Base-by-base conservation (phyloP, 148 eudicot species). In the Chenopodium formosanum region DNA sequence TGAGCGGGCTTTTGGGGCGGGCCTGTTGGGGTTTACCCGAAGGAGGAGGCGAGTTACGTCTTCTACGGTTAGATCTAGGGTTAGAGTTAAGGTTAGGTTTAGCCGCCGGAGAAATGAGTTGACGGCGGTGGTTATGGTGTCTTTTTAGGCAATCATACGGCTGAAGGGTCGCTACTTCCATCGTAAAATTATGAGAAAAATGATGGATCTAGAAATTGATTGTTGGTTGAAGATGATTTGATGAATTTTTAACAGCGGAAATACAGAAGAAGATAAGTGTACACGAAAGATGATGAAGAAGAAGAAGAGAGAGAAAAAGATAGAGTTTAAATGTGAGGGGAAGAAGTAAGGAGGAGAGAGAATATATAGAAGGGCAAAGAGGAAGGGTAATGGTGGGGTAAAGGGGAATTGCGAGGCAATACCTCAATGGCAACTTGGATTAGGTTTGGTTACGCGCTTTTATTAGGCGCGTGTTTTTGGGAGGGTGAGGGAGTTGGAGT, bases 151-250 rank as follows among this genome's bases (percentile, higher is more conserved):
- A 13, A 76, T 86, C 88, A 20, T 86, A 87, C 1, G 89, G 89
- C 7, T 76, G 88, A 29, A 88, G 82, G 50, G 84, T 86, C 0
- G 84, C 88, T 7, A 85, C 87, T 2, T 74, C 88, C 90, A 89
- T 89, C 14, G 37, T 34, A 34, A 34, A 34, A 4, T 34, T 34
- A 6, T 3, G 37, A 34, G 40, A 34, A 34, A 34, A 34, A 3
- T 3, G 40, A 34, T 34, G 6, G 40, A 34, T 34, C 40, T 34
- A 34, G 40, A 34, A 34, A 34, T 34, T 34, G 5, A 6, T 34
- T 34, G 5, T 34, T 4, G 40, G 32, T 31, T 31, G 32, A 31
- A 31, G 32, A 31, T 1, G 40, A 6, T 34, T 34, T 34, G 40
- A 34, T 34, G 40, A 34, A 34, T 31, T 34, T 34, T 34, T 4